These are phyloP conservation scores for Monosporascus sp. DNA, from an alignment of 2,329 filamentous ascomycete genomes.

Conservation along the genomic window DNA sequence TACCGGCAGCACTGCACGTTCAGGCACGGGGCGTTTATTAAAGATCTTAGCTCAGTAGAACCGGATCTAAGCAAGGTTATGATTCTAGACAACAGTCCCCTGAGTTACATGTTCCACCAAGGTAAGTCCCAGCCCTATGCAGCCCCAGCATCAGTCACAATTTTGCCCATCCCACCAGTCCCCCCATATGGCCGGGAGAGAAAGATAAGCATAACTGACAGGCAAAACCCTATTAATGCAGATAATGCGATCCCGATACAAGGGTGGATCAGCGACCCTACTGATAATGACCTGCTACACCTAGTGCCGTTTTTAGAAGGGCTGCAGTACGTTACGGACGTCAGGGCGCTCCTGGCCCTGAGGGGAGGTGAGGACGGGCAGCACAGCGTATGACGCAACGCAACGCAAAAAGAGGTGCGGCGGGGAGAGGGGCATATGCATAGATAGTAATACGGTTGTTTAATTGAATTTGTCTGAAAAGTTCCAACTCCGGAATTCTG, in stretches of 20 bases:
- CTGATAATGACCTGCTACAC: constrained; percentile 90
- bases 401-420: background rate
- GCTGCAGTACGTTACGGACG: constrained; percentile 93
- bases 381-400: constrained; percentile 19
- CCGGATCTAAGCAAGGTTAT: constrained; percentile 96
- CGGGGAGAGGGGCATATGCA: background rate
- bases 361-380: constrained; percentile 78
- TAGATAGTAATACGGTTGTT: background rate
- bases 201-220: constrained; percentile 10
- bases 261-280: constrained; percentile 98
- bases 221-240: constrained; percentile 32
- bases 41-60: constrained; percentile 93
- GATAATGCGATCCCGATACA: constrained; percentile 99
- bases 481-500: too few species aligned
- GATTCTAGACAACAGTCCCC: constrained; percentile 96
- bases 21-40: constrained; percentile 94
- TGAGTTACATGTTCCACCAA: constrained; percentile 98
- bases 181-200: background rate
- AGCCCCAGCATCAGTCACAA: too few species aligned
- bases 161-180: too few species aligned
- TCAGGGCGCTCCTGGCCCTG: constrained; percentile 82
- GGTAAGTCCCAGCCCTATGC: constrained; percentile 49
- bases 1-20: constrained; percentile 97
- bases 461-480: background rate
- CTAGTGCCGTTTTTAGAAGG: constrained; percentile 89